These are phyloP conservation scores for Arthrobotrys musiformis DNA, from an alignment of 2,329 filamentous ascomycete genomes.

Conservation along the genomic window DNA sequence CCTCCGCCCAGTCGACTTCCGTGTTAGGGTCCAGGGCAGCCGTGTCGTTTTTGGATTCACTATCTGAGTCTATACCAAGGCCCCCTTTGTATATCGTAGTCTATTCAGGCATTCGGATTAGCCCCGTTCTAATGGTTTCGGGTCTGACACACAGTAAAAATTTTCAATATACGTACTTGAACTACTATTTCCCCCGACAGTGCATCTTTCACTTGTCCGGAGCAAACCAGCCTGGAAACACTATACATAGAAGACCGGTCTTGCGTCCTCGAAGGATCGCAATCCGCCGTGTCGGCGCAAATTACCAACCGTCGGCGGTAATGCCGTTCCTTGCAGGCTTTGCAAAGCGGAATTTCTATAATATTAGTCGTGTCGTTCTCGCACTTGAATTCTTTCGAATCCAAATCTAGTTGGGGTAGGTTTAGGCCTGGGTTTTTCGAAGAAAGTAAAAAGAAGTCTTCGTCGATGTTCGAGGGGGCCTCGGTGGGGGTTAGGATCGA, in stretches of 20 bases:
- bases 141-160: neutral
- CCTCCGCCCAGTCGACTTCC: neutral
- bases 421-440: neutral
- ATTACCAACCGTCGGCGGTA: conserved; percentile 19
- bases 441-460: neutral
- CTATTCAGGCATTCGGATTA: neutral
- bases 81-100: conserved; percentile 14
- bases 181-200: neutral
- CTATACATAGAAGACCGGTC: conserved; percentile 23
- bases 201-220: neutral
- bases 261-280: neutral
- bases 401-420: too few species aligned
- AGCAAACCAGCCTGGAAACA: neutral
- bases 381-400: neutral
- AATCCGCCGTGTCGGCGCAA: conserved; percentile 5
- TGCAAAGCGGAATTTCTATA: neutral
- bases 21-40: neutral
- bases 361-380: neutral
- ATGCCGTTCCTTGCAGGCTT: conserved; percentile 2
- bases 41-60: neutral
- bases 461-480: neutral
- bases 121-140: neutral
- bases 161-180: conserved; percentile 11
- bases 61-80: neutral
- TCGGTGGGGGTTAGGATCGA: neutral